A percentile compares a stretch with the other conserved stretches of the same genome.
phyloP scores from a whole-genome alignment of 257 asterid genomes.

The Forsythia suspensa region DNA sequence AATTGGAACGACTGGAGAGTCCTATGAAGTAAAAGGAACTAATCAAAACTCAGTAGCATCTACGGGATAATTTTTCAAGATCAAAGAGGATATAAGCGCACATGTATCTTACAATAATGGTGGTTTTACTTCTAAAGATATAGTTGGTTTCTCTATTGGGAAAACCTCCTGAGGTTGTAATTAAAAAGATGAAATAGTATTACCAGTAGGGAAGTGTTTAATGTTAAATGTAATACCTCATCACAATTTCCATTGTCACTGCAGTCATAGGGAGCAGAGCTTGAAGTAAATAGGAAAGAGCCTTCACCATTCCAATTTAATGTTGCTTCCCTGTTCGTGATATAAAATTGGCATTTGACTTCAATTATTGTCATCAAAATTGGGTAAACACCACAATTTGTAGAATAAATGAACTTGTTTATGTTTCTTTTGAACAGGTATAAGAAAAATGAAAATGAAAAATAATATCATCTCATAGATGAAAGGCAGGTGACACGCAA shows the following conservation, averaged over 20 bases:
- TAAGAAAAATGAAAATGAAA: not conserved
- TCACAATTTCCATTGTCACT: conserved; percentile 78
- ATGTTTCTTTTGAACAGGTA: not conserved
- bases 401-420: not conserved
- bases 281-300: conserved; percentile 86
- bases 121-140: conserved; percentile 4
- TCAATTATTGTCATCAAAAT: not conserved
- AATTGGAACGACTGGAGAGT: conserved; percentile 77
- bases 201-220: too few relatives aligned
- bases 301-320: conserved; percentile 93
- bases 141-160: not conserved
- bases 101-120: not conserved
- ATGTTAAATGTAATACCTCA: conserved; percentile 62
- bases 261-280: conserved; percentile 95
- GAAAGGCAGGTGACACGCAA: not conserved
- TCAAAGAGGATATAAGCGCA: not conserved
- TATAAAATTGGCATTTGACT: conserved; percentile 7
- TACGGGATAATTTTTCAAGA: not conserved
- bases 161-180: not conserved
- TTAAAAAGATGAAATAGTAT: conserved; percentile 1
- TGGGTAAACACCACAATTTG: not conserved
- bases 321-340: conserved; percentile 70
- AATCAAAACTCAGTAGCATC: conserved; percentile 13
- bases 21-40: conserved; percentile 42
- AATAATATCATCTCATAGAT: too few relatives aligned